These are phyloP conservation scores for Litchi chinensis DNA, from an alignment of 345 rosid genomes.

Conservation along the genomic window DNA sequence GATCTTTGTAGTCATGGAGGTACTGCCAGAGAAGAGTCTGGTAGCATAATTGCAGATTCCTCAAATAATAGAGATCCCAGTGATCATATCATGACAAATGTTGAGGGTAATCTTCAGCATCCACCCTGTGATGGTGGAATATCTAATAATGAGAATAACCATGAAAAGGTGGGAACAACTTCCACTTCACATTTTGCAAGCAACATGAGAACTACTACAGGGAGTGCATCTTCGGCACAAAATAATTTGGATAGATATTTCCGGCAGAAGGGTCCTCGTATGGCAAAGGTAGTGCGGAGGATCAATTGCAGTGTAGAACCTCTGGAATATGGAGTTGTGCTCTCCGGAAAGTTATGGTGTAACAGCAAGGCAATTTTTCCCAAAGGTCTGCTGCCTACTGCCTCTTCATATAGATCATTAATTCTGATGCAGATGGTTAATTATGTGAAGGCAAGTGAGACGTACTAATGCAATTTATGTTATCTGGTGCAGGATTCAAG, in stretches of 20 bases:
- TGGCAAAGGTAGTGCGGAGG: constrained; percentile 97
- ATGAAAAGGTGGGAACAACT: constrained; percentile 47
- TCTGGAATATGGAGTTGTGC: constrained; percentile 72
- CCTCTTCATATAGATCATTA: neutral
- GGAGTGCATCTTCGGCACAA: constrained; percentile 59
- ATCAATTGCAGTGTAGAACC: constrained; percentile 94
- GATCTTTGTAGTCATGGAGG: constrained; percentile 33
- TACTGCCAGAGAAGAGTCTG: constrained; percentile 33
- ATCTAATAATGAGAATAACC: constrained; percentile 40
- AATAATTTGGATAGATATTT: constrained; percentile 68
- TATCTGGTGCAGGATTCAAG: constrained; percentile 75
- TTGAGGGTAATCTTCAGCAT: constrained; percentile 25
- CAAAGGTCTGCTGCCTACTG: constrained; percentile 55
- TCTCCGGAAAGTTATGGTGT: constrained; percentile 85
- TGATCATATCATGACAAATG: constrained; percentile 29
- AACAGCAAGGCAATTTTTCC: constrained; percentile 85
- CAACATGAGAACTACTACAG: constrained; percentile 39
- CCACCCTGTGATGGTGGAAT: constrained; percentile 33
- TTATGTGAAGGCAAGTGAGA: neutral
- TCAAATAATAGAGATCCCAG: constrained; percentile 27
- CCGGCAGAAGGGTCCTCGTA: constrained; percentile 98
- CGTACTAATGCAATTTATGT: constrained; percentile 20
- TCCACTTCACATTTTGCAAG: constrained; percentile 42
- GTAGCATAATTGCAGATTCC: constrained; percentile 36
- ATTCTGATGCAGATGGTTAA: neutral